Percentiles rank a stretch among this genome's conserved stretches.
Evolutionary conservation across 257 asterid species (phyloP).

Genomic region (Solanum chaucha): DNA sequence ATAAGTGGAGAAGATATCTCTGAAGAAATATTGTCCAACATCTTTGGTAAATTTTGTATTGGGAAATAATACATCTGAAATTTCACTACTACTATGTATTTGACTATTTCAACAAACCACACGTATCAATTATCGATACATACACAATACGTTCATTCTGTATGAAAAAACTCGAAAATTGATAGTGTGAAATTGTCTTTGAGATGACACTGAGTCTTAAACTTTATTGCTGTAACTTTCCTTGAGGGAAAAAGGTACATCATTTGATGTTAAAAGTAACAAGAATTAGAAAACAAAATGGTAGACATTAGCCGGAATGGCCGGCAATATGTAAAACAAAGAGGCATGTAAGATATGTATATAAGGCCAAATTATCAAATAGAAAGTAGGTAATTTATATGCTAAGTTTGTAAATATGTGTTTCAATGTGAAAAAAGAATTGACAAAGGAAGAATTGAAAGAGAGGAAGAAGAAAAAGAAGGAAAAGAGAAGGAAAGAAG

Average conservation of each 20-base stretch:
- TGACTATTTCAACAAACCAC: background rate
- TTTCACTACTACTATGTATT: background rate
- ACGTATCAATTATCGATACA: background rate
- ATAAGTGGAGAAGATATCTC: slow-evolving; percentile 88
- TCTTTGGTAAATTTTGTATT: slow-evolving; percentile 88
- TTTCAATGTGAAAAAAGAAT: slow-evolving; percentile 7
- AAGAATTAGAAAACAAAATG: background rate
- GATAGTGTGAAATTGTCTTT: background rate
- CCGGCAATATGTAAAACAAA: background rate
- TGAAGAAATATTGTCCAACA: slow-evolving; percentile 76
- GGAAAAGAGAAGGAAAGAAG: background rate
- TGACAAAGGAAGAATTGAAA: slow-evolving; percentile 8
- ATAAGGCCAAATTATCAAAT: background rate
- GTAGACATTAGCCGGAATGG: background rate
- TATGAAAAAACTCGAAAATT: background rate
- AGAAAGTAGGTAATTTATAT: background rate
- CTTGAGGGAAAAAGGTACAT: background rate
- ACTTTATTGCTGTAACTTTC: background rate
- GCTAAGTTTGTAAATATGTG: background rate
- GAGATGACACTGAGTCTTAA: background rate
- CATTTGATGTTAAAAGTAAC: background rate
- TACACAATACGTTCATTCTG: background rate
- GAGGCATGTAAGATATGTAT: background rate
- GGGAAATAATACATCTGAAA: slow-evolving; percentile 45
- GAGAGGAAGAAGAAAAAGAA: slow-evolving; percentile 7